Evolutionary conservation across 2,329 filamentous ascomycete genomes (phyloP).

Genomic region (Fusarium coicis): DNA sequence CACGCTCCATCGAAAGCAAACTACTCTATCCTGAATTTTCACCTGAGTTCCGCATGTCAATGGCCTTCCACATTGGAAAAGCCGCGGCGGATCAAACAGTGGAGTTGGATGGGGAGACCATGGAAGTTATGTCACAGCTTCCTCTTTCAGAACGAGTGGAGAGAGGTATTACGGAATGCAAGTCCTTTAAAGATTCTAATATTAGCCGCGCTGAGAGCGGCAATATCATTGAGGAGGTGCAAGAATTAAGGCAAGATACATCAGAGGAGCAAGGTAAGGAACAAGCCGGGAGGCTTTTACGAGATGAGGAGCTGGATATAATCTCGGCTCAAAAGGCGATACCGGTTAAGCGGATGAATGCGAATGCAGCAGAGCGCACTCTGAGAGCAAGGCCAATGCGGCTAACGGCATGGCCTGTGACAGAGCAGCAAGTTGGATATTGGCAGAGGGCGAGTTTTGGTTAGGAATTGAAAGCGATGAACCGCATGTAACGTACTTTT

Average conservation of each 20-base stretch:
- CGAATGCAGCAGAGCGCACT: not conserved
- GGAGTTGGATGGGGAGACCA: conserved; percentile 40
- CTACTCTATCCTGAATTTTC: conserved; percentile 47
- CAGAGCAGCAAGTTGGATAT: conserved; percentile 27
- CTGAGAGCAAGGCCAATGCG: conserved; percentile 21
- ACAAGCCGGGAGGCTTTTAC: not conserved
- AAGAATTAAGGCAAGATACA: not conserved
- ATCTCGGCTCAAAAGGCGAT: conserved; percentile 1
- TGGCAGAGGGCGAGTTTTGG: conserved; percentile 19
- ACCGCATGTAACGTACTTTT: conserved; percentile 25
- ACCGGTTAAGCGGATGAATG: conserved; percentile 17
- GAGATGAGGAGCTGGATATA: conserved; percentile 1
- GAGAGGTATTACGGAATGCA: conserved; percentile 21
- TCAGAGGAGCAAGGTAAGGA: not conserved
- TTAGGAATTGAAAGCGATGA: conserved; percentile 12
- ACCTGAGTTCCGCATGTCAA: conserved; percentile 43
- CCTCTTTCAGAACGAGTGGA: conserved; percentile 2
- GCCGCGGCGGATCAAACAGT: conserved; percentile 34
- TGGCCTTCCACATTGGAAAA: conserved; percentile 45
- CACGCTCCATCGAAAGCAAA: conserved; percentile 50
- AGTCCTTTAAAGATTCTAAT: conserved; percentile 8
- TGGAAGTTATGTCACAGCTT: conserved; percentile 11
- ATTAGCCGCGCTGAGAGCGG: not conserved
- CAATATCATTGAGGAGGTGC: not conserved
- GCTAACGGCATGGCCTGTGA: conserved; percentile 33